Evolutionary conservation across 129 eudicot species (phyloP).

Genomic region (Kitagawia praeruptora): DNA sequence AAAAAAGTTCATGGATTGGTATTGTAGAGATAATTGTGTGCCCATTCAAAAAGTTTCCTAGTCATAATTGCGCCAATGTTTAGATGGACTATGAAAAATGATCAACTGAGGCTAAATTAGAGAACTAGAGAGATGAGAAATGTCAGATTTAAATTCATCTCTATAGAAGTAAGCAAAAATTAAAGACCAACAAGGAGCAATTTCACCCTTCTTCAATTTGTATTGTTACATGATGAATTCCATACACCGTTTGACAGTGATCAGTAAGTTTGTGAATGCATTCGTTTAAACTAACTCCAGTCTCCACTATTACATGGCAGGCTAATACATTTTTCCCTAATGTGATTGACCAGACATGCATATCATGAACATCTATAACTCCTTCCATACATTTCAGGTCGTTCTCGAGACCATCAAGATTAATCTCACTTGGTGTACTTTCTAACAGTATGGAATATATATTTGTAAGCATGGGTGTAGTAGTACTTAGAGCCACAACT

Average conservation of each 20-base stretch:
- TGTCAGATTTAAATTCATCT: background rate
- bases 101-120: background rate
- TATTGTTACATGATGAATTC: slow-evolving; percentile 64
- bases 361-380: slow-evolving; percentile 56
- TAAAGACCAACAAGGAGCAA: background rate
- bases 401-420: slow-evolving; percentile 32
- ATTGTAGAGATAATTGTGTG: no score
- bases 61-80: background rate
- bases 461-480: slow-evolving; percentile 50
- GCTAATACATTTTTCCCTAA: slow-evolving; percentile 45
- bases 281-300: slow-evolving; percentile 23
- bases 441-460: slow-evolving; percentile 50
- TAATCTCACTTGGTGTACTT: slow-evolving; percentile 55
- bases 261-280: slow-evolving; percentile 30
- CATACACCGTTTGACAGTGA: slow-evolving; percentile 33
- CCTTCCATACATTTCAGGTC: slow-evolving; percentile 41
- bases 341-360: slow-evolving; percentile 76
- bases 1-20: no score
- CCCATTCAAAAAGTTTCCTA: no score
- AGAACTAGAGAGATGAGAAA: background rate
- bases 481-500: slow-evolving; percentile 35
- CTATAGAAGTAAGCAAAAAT: background rate
- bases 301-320: slow-evolving; percentile 46
- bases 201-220: slow-evolving; percentile 45
- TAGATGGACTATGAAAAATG: background rate